These are phyloP conservation scores for Hirschioporus abietinus DNA, from an alignment of 768 basidiomycete genomes.

Conservation along the genomic window DNA sequence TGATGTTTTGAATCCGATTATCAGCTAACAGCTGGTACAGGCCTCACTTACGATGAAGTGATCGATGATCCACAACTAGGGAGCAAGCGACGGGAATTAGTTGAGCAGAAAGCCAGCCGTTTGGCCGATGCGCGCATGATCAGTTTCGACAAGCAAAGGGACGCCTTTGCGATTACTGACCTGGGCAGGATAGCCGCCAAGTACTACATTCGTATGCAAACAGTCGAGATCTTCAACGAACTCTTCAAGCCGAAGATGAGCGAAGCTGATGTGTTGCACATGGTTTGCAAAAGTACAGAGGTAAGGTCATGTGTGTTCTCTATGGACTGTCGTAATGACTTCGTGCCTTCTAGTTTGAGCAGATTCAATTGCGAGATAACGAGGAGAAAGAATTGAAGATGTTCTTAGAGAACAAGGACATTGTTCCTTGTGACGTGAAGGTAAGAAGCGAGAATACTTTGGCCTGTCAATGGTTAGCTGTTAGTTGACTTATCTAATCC, in stretches of 20 bases:
- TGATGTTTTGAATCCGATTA: background rate
- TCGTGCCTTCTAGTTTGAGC: constrained; percentile 63
- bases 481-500: background rate
- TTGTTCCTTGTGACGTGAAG: constrained; percentile 75
- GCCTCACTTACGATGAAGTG: constrained; percentile 64
- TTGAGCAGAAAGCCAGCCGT: constrained; percentile 56
- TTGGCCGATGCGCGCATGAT: constrained; percentile 80
- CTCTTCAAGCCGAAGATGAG: constrained; percentile 78
- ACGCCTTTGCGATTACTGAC: constrained; percentile 72
- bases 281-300: constrained; percentile 90
- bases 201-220: constrained; percentile 86
- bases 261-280: constrained; percentile 84
- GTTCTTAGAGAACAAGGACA: constrained; percentile 43
- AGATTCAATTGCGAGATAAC: constrained; percentile 89
- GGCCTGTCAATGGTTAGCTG: constrained; percentile 1
- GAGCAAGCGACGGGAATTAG: constrained; percentile 62
- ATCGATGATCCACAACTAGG: constrained; percentile 70
- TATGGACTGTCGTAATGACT: constrained; percentile 3
- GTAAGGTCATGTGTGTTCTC: constrained; percentile 34
- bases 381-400: constrained; percentile 79
- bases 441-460: constrained; percentile 32
- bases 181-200: constrained; percentile 94
- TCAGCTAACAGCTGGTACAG: constrained; percentile 32
- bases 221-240: constrained; percentile 82
- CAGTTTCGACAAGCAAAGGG: constrained; percentile 53